These are phyloP conservation scores for Starmerella potacharoeniae DNA, from an alignment of 805 yeast species.

Conservation along the genomic window DNA sequence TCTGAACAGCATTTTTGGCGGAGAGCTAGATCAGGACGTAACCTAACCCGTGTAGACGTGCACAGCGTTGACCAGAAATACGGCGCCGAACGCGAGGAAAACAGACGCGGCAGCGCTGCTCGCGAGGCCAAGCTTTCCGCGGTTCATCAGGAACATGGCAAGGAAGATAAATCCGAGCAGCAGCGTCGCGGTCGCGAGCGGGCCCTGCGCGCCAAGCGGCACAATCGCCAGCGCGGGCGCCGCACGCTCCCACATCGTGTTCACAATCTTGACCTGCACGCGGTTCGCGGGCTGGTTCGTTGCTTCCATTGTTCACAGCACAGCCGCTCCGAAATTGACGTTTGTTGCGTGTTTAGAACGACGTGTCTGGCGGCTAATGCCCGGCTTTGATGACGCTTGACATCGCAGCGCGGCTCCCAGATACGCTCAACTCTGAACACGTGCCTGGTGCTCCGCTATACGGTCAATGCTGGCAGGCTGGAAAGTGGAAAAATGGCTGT, in stretches of 20 bases:
- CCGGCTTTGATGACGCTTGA: background rate
- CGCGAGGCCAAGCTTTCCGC: constrained; percentile 19
- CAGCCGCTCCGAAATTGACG: background rate
- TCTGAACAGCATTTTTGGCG: background rate
- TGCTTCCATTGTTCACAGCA: background rate
- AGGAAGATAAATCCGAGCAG: constrained; percentile 19
- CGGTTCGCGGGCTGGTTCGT: background rate
- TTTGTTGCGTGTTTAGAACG: too few relatives aligned
- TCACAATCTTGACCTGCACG: constrained; percentile 3
- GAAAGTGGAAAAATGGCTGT: background rate
- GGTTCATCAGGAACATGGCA: constrained; percentile 21
- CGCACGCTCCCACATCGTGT: constrained; percentile 9
- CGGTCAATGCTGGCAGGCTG: background rate
- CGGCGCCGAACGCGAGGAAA: constrained; percentile 33
- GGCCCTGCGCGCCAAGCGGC: constrained; percentile 22
- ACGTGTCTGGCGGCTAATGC: too few relatives aligned
- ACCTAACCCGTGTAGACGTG: constrained; percentile 36
- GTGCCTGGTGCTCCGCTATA: background rate
- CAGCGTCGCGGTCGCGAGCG: constrained; percentile 17
- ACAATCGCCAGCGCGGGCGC: constrained; percentile 21
- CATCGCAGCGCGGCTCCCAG: background rate
- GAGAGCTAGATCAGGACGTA: background rate
- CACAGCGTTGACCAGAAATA: constrained; percentile 34
- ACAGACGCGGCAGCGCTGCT: constrained; percentile 24
- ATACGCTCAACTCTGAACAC: background rate